These are phyloP conservation scores for Mucor irregularis DNA, from an alignment of 371 early-diverging fungal species.

Conservation along the genomic window DNA sequence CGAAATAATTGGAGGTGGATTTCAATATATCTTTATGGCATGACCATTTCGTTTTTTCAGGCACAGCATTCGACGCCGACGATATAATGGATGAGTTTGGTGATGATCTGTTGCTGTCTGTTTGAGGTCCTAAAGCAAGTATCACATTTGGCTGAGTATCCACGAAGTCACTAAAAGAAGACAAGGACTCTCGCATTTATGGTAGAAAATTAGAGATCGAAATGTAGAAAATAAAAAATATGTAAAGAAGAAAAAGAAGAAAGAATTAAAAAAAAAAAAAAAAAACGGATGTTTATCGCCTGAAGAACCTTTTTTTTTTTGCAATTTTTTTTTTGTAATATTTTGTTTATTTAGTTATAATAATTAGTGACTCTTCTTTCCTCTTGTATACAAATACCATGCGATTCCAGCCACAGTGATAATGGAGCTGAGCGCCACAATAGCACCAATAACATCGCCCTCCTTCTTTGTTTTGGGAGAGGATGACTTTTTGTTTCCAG, in stretches of 20 bases:
- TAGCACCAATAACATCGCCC: constrained; percentile 20
- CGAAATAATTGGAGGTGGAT: constrained; percentile 37
- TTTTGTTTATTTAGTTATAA: constrained; percentile 4
- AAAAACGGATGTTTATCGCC: constrained; percentile 13
- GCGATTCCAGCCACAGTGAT: constrained; percentile 40
- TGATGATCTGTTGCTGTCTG: constrained; percentile 5
- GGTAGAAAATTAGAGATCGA: too few species aligned
- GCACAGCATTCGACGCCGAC: constrained; percentile 1
- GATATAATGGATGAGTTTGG: neutral
- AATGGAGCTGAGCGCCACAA: constrained; percentile 31
- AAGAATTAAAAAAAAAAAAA: constrained; percentile 4
- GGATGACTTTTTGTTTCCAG: constrained; percentile 3
- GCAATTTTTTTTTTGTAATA: neutral
- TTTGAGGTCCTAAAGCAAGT: constrained; percentile 22
- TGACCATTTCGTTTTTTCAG: constrained; percentile 29
- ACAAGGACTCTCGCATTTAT: constrained; percentile 6
- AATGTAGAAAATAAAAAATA: constrained; percentile 2
- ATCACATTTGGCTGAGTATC: constrained; percentile 27
- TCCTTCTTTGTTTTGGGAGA: neutral
- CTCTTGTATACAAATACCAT: constrained; percentile 33
- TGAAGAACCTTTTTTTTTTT: constrained; percentile 8
- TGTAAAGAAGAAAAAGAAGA: constrained; percentile 4
- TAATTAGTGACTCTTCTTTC: constrained; percentile 18
- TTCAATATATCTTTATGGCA: constrained; percentile 41
- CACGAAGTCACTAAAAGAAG: neutral